phyloP scores from a whole-genome alignment of 2,329 filamentous ascomycete genomes.

The Bipolaris zeicola region DNA sequence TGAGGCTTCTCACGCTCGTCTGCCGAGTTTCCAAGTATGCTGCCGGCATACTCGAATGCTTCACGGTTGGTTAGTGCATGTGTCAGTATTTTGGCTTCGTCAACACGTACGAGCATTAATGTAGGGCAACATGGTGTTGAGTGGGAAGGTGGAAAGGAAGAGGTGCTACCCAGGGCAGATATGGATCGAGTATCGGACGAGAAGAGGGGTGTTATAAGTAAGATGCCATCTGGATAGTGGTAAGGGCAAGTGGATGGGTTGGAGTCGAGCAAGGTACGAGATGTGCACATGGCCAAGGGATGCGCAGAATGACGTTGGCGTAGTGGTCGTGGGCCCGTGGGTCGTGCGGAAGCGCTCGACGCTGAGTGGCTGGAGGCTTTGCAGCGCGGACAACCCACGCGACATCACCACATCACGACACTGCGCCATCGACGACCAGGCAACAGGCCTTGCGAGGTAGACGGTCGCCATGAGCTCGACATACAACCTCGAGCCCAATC shows the following conservation, averaged over 20 bases:
- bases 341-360: conserved; percentile 12
- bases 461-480: conserved; percentile 77
- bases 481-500: conserved; percentile 93
- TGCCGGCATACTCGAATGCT: conserved; percentile 67
- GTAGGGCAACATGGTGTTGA: conserved; percentile 63
- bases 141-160: not conserved
- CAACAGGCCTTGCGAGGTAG: conserved; percentile 6
- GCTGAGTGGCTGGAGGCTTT: conserved; percentile 12
- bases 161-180: not conserved
- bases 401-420: conserved; percentile 5
- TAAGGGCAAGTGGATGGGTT: conserved; percentile 9
- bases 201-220: not conserved
- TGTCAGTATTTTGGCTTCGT: not conserved
- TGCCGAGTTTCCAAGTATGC: conserved; percentile 64
- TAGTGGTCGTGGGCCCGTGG: conserved; percentile 1
- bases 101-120: conserved; percentile 63
- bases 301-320: conserved; percentile 17
- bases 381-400: conserved; percentile 5
- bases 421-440: not conserved
- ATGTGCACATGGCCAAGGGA: conserved; percentile 1
- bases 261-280: not conserved
- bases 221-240: not conserved
- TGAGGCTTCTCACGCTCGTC: conserved; percentile 62
- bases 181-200: too few relatives aligned
- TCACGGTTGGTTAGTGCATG: not conserved